Evolutionary conservation across 495 filamentous ascomycete species (phyloP).

Genomic region (Lepidopterella palustris): DNA sequence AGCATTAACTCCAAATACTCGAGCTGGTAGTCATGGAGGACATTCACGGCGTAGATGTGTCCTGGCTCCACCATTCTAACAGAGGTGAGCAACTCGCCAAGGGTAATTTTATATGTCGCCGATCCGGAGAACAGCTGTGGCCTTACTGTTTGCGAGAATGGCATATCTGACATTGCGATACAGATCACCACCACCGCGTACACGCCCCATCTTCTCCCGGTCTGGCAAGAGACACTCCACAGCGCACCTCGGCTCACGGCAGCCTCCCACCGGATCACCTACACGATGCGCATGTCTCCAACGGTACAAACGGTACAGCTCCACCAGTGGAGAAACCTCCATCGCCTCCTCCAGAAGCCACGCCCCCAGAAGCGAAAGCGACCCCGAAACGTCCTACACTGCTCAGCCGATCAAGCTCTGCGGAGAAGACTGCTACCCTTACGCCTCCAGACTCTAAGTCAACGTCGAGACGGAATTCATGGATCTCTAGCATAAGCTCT

Average conservation of each 20-base stretch:
- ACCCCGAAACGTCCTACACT: slow-evolving; percentile 28
- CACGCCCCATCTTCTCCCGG: slow-evolving; percentile 29
- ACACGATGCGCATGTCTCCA: slow-evolving; percentile 19
- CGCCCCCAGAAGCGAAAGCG: slow-evolving; percentile 28
- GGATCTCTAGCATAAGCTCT: slow-evolving; percentile 87
- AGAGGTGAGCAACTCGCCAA: slow-evolving; percentile 45
- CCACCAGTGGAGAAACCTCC: slow-evolving; percentile 8
- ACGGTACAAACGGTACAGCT: not conserved
- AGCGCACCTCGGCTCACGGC: slow-evolving; percentile 26
- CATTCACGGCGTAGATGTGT: slow-evolving; percentile 59
- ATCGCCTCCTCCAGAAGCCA: slow-evolving; percentile 16
- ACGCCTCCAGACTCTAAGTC: slow-evolving; percentile 14
- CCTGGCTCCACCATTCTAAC: slow-evolving; percentile 63
- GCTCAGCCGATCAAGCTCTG: slow-evolving; percentile 28
- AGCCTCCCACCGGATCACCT: slow-evolving; percentile 14
- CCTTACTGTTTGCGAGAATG: not conserved
- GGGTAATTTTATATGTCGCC: not conserved
- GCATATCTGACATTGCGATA: slow-evolving; percentile 3
- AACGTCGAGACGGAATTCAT: slow-evolving; percentile 59
- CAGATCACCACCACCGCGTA: slow-evolving; percentile 29
- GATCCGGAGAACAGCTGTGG: not conserved
- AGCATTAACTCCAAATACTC: slow-evolving; percentile 2
- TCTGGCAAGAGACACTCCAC: slow-evolving; percentile 22
- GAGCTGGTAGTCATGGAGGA: slow-evolving; percentile 47
- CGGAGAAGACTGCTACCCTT: slow-evolving; percentile 35